A percentile compares a stretch with the other conserved stretches of the same genome.
Evolutionary conservation across 202 grass and related monocot genomes (phyloP).

Genomic region (Cymbopogon flexuosus): DNA sequence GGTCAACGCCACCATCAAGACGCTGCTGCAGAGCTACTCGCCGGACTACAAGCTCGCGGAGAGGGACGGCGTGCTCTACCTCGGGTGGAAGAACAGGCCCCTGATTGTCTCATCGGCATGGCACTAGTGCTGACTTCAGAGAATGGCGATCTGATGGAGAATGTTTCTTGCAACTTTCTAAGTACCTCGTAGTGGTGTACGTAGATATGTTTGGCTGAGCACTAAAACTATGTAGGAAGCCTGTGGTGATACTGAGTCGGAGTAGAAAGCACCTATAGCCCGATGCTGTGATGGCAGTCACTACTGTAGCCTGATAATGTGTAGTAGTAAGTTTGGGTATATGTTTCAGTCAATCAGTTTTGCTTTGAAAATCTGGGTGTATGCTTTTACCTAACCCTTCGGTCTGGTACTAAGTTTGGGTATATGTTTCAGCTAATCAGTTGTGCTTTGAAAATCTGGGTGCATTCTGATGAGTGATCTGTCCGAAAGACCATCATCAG

Average conservation of each 20-base stretch:
- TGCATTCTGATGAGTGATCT: background rate
- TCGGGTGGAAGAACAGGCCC: constrained; percentile 80
- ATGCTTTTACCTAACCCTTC: too few relatives aligned
- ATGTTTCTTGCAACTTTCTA: background rate
- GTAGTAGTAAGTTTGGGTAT: constrained; percentile 23
- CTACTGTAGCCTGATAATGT: background rate
- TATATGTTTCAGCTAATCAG: too few relatives aligned
- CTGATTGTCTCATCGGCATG: constrained; percentile 81
- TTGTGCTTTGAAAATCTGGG: background rate
- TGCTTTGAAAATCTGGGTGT: background rate
- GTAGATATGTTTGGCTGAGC: constrained; percentile 13
- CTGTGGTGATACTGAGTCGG: background rate
- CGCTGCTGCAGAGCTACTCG: constrained; percentile 76
- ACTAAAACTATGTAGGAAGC: constrained; percentile 7
- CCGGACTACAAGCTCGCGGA: constrained; percentile 72
- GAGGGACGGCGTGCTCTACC: constrained; percentile 71
- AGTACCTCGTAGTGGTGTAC: background rate
- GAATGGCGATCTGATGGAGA: constrained; percentile 23
- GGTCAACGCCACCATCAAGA: constrained; percentile 80
- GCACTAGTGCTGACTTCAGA: constrained; percentile 37
- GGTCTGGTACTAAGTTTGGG: background rate
- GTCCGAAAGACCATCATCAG: background rate
- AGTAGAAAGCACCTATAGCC: constrained; percentile 19
- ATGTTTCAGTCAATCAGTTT: constrained; percentile 25
- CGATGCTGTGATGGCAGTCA: constrained; percentile 14